Evolutionary conservation across 1,284 basidiomycete genomes (phyloP).

Genomic region (Sporisorium scitamineum): DNA sequence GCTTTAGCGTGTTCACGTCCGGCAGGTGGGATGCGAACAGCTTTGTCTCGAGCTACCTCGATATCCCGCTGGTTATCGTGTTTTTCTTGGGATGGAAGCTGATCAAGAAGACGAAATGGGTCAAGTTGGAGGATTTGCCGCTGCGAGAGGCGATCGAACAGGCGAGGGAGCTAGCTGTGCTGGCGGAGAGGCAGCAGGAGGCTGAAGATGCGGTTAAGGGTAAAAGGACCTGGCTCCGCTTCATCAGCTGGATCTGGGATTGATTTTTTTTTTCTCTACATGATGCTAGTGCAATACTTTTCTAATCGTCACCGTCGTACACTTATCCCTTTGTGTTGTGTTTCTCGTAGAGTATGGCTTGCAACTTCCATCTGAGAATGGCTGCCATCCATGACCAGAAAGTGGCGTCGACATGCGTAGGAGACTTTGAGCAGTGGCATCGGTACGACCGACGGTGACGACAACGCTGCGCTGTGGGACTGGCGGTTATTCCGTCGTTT

Average conservation of each 20-base stretch:
- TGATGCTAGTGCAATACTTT: background rate
- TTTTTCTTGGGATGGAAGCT: conserved; percentile 73
- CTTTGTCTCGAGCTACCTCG: conserved; percentile 84
- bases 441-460: background rate
- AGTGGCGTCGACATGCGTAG: no score
- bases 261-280: conserved; percentile 1
- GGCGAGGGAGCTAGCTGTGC: conserved; percentile 16
- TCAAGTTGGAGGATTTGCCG: conserved; percentile 28
- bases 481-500: background rate
- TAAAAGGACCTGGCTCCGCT: conserved; percentile 21
- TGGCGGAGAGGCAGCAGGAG: conserved; percentile 19
- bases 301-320: background rate
- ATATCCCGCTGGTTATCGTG: conserved; percentile 79
- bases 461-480: no score
- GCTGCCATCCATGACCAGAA: background rate
- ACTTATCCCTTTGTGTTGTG: background rate
- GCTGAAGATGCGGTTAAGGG: conserved; percentile 23
- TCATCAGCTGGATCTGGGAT: conserved; percentile 47
- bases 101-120: conserved; percentile 41
- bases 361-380: background rate
- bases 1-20: conserved; percentile 65
- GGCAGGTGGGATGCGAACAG: conserved; percentile 72
- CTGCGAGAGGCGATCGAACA: conserved; percentile 30
- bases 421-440: no score
- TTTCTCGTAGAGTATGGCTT: background rate